phyloP scores from a whole-genome alignment of 192 early-diverging fungal species.

The Rhizophagus sp. region DNA sequence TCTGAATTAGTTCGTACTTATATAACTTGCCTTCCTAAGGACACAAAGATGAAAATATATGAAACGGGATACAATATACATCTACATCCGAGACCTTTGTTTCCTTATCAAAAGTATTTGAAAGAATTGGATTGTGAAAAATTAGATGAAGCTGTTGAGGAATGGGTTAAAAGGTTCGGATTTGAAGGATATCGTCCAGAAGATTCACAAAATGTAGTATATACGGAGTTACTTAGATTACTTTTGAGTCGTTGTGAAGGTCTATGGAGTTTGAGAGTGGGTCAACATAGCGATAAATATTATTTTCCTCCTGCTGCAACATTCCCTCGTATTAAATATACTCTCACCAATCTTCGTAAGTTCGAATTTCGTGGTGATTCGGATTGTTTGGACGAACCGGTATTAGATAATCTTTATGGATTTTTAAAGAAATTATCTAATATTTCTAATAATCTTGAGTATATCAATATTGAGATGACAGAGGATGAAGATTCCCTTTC shows the following conservation, averaged over 20 bases:
- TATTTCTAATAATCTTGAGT: not conserved
- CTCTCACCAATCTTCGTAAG: not conserved
- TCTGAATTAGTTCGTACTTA: conserved; percentile 9
- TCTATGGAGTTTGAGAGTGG: not conserved
- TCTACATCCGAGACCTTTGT: not conserved
- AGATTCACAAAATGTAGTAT: not conserved
- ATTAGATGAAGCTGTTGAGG: not conserved
- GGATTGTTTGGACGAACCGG: not conserved
- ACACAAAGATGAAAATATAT: not conserved
- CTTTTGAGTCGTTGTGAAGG: not conserved
- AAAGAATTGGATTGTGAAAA: not conserved
- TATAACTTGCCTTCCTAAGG: not conserved
- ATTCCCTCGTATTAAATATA: not conserved
- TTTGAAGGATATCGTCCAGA: not conserved
- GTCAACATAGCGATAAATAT: not conserved
- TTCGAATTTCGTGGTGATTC: not conserved
- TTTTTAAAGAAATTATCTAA: not conserved
- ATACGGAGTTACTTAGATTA: not conserved
- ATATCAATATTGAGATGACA: not conserved
- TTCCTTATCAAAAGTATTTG: not conserved
- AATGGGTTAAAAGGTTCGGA: not conserved
- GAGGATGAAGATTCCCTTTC: not conserved
- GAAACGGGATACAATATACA: not conserved
- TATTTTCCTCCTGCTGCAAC: not conserved
- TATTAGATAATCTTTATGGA: not conserved